phyloP scores from a whole-genome alignment of 768 basidiomycete species.

The Mycena amicta region DNA sequence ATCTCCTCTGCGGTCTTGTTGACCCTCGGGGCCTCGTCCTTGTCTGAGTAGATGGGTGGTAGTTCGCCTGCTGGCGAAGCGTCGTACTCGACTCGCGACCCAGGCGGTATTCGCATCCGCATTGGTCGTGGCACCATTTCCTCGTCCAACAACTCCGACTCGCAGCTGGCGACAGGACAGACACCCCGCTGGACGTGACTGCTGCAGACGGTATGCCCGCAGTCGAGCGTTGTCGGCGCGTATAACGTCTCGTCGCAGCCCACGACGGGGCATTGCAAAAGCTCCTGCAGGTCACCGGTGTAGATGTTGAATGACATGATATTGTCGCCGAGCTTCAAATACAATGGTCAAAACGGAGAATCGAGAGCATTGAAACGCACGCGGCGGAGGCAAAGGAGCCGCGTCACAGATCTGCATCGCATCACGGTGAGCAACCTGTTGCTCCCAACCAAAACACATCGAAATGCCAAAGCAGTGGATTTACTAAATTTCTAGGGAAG shows the following conservation, averaged over 20 bases:
- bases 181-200: not conserved
- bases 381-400: too few relatives aligned
- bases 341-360: too few relatives aligned
- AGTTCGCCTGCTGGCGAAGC: not conserved
- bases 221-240: not conserved
- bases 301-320: too few relatives aligned
- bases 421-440: too few relatives aligned
- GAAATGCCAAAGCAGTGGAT: too few relatives aligned
- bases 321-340: too few relatives aligned
- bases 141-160: not conserved
- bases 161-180: not conserved
- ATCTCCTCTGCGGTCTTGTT: not conserved
- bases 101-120: not conserved
- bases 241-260: not conserved
- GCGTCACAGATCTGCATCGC: too few relatives aligned
- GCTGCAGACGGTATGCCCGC: not conserved
- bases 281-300: not conserved
- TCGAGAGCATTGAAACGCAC: too few relatives aligned
- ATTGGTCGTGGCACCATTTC: not conserved
- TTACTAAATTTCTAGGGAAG: too few relatives aligned
- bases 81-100: not conserved
- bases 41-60: not conserved
- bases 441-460: too few relatives aligned
- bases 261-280: not conserved
- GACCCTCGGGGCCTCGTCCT: not conserved